Conservation (phyloP, 306 rosid species). For the Pyrus communis region DNA sequence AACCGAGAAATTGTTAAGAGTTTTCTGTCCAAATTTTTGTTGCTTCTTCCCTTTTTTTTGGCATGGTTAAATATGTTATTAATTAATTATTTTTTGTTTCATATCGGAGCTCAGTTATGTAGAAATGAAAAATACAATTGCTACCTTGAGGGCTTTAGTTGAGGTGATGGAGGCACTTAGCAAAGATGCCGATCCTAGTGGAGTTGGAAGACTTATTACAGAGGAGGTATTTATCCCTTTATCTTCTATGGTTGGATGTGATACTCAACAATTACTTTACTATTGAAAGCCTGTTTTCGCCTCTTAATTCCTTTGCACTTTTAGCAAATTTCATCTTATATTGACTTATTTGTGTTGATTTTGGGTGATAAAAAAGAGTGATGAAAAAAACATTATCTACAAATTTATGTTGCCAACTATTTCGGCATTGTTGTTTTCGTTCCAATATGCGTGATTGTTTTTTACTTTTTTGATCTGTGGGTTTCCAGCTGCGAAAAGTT, state of each 20-base stretch:
- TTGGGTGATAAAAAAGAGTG: not conserved
- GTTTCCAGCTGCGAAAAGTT: slow-evolving; percentile 60
- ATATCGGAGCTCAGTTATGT: slow-evolving; percentile 46
- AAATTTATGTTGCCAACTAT: slow-evolving; percentile 5
- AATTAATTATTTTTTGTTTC: slow-evolving; percentile 21
- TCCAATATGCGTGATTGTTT: not conserved
- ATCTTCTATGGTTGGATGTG: slow-evolving; percentile 14
- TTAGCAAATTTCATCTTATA: not conserved
- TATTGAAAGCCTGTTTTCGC: slow-evolving; percentile 7
- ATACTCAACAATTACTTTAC: not conserved
- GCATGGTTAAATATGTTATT: slow-evolving; percentile 4
- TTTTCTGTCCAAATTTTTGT: not conserved
- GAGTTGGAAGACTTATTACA: slow-evolving; percentile 70
- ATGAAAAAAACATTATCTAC: not conserved
- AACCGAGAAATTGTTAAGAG: not conserved
- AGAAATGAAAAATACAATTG: slow-evolving; percentile 64
- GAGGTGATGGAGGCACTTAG: slow-evolving; percentile 93
- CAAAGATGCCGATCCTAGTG: slow-evolving; percentile 69
- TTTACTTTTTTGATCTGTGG: slow-evolving; percentile 8
- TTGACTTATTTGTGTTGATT: not conserved
- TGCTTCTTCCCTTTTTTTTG: not conserved
- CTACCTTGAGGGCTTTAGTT: slow-evolving; percentile 74
- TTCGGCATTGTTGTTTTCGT: slow-evolving; percentile 14
- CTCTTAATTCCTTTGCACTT: not conserved
- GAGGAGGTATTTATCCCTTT: slow-evolving; percentile 64